Evolutionary conservation across 2,329 filamentous ascomycete genomes (phyloP), one percentile per base, ranked within the genome.

Genomic region (Macrophomina pseudophaseolina): DNA sequence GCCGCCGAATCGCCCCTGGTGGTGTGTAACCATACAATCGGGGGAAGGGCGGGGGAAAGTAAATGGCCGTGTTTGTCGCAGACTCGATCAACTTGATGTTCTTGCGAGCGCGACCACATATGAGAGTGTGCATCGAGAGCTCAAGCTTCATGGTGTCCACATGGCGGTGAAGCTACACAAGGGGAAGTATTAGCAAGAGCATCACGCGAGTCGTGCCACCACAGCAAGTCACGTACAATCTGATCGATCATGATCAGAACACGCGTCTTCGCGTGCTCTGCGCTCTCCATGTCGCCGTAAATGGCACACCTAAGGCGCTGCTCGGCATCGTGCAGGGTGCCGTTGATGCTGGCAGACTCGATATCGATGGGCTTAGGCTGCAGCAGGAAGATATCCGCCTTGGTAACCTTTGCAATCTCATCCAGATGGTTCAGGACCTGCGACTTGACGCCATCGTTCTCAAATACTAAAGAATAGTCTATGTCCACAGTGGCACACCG

Each of bases 61-160:
- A 99, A 73, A 99, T 98, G 70, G 95, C 94, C 8, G 95, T 98
- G 73, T 94, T 93, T 14, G 95, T 98, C 33, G 91, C 89, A 14
- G 95, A 97, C 80, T 99, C 95, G 74, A 99, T 97, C 73, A 95
- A 83, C 83, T 98, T 98, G 82, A 99, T 97, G 78, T 97, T 97
- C 83, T 97, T 97, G 72, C 95, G 88, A 72, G 94, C 94, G 58
- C 95, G 91, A 58, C 95, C 95, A 77, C 94, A 97, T 59, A 98
- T 89, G 65, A 97, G 85, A 67, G 93, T 95, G 77, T 99, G 95
- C 76, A 97, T 87, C 32, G 93, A 92, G 59, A 94, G 82, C 72
- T 97, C 94, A 67, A 97, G 85, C 75, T 91, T 91, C 74, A 93
- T 88, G 56, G 86, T 88, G 77, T 97, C 93, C 64, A 95, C 90